phyloP scores from a whole-genome alignment of 805 yeast genomes.

The Starmerella sp. region DNA sequence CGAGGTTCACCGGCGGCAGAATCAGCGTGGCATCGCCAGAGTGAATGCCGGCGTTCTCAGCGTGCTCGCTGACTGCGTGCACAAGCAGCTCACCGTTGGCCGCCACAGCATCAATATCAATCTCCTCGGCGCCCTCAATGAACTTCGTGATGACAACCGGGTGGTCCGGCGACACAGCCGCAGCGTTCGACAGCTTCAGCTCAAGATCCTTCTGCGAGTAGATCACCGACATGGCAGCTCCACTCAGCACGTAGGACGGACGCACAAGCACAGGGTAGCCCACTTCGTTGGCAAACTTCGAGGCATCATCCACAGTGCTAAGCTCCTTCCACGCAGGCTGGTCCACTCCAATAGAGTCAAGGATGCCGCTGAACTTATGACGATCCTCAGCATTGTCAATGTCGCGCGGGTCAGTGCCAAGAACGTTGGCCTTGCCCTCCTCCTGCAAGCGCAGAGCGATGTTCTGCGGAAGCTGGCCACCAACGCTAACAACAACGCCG shows the following conservation, averaged over 20 bases:
- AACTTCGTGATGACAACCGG: slow-evolving; percentile 96
- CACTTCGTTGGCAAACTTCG: slow-evolving; percentile 69
- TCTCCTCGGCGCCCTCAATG: slow-evolving; percentile 92
- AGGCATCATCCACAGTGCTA: slow-evolving; percentile 76
- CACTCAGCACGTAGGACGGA: slow-evolving; percentile 93
- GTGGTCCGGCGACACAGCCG: slow-evolving; percentile 87
- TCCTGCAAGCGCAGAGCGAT: slow-evolving; percentile 77
- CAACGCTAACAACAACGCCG: slow-evolving; percentile 92
- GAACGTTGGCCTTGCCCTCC: slow-evolving; percentile 55
- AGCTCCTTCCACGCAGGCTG: slow-evolving; percentile 98
- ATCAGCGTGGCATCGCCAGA: slow-evolving; percentile 97
- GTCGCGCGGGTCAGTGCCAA: slow-evolving; percentile 90
- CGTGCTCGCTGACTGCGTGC: slow-evolving; percentile 95
- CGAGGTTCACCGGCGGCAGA: slow-evolving; percentile 78
- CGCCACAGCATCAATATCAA: slow-evolving; percentile 96
- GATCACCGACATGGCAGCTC: slow-evolving; percentile 98
- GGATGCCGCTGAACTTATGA: slow-evolving; percentile 89
- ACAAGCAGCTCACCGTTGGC: slow-evolving; percentile 75
- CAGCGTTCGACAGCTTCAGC: slow-evolving; percentile 71
- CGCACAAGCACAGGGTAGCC: slow-evolving; percentile 94
- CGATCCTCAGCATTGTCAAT: slow-evolving; percentile 97
- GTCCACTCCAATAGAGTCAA: slow-evolving; percentile 85
- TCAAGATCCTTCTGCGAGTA: slow-evolving; percentile 68
- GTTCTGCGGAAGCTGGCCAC: slow-evolving; percentile 97
- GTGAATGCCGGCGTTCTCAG: slow-evolving; percentile 97